Conservation (phyloP, 2,329 filamentous ascomycete species). For the Aspergillus awamori region DNA sequence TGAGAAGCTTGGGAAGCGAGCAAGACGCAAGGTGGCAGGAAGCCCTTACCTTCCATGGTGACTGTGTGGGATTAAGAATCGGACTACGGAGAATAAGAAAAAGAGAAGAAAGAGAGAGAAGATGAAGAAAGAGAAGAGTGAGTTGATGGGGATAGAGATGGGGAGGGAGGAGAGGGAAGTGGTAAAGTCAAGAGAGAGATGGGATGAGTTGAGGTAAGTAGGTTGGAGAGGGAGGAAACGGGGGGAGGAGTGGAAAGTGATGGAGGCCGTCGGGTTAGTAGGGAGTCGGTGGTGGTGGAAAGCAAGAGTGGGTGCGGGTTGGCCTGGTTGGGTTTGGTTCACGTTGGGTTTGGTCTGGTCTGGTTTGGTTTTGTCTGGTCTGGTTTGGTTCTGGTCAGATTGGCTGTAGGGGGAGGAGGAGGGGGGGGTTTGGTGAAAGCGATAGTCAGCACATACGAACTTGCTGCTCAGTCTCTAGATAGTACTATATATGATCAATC, state of each 20-base stretch:
- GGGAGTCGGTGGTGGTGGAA: neutral
- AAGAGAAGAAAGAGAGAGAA: slow-evolving; percentile 22
- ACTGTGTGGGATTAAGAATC: slow-evolving; percentile 38
- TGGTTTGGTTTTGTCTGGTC: neutral
- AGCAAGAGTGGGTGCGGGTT: neutral
- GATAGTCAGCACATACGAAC: neutral
- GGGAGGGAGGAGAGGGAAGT: slow-evolving; percentile 31
- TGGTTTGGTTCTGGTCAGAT: neutral
- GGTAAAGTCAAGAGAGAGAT: slow-evolving; percentile 28
- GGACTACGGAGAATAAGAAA: slow-evolving; percentile 35
- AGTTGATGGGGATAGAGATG: slow-evolving; percentile 36
- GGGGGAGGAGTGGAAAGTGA: slow-evolving; percentile 14
- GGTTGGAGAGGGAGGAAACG: slow-evolving; percentile 17
- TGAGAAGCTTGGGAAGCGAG: slow-evolving; percentile 12
- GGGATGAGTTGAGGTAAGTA: slow-evolving; percentile 26
- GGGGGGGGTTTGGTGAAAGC: neutral
- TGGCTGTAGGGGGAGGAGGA: neutral
- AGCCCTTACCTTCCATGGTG: slow-evolving; percentile 68
- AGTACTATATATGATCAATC: neutral
- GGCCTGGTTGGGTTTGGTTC: slow-evolving; percentile 2
- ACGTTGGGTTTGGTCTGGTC: neutral
- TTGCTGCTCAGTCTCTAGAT: neutral
- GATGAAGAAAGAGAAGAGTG: slow-evolving; percentile 35
- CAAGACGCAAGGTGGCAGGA: slow-evolving; percentile 32
- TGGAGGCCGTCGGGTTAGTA: neutral